phyloP scores from a whole-genome alignment of 345 rosid species.

The Microthlaspi erraticum region DNA sequence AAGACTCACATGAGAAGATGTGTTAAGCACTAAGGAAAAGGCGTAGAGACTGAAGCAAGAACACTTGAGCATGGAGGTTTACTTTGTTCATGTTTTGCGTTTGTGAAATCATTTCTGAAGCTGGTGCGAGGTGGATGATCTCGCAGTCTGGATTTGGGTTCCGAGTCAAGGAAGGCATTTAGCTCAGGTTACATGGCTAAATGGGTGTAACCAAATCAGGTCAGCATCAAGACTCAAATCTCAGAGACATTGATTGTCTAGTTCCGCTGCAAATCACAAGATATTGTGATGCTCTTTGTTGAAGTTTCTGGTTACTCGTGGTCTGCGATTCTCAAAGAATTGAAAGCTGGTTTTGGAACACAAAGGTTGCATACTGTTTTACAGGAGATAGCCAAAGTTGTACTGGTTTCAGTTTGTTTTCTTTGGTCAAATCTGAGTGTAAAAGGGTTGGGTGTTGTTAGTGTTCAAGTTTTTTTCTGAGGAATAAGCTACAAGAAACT shows the following conservation, averaged over 20 bases:
- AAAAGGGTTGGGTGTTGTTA: neutral
- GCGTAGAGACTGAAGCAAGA: no score
- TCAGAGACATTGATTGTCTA: neutral
- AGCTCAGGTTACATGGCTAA: no score
- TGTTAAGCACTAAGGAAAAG: no score
- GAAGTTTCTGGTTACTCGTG: neutral
- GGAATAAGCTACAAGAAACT: neutral
- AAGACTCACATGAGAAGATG: neutral
- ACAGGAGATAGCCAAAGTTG: neutral
- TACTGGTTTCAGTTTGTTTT: slow-evolving; percentile 5
- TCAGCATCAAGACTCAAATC: neutral
- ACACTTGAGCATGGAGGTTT: neutral
- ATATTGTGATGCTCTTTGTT: neutral
- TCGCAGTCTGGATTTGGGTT: no score
- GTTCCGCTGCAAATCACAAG: neutral
- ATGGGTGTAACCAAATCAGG: neutral
- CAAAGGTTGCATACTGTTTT: neutral
- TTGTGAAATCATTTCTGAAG: neutral
- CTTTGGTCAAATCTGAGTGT: neutral
- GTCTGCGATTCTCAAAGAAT: neutral
- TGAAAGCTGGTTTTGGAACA: neutral
- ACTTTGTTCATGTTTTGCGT: neutral
- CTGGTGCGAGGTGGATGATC: neutral
- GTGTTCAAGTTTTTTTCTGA: slow-evolving; percentile 10
- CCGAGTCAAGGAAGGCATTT: no score